Evolutionary conservation across 345 rosid genomes (phyloP).

Genomic region (Heritiera fomes): DNA sequence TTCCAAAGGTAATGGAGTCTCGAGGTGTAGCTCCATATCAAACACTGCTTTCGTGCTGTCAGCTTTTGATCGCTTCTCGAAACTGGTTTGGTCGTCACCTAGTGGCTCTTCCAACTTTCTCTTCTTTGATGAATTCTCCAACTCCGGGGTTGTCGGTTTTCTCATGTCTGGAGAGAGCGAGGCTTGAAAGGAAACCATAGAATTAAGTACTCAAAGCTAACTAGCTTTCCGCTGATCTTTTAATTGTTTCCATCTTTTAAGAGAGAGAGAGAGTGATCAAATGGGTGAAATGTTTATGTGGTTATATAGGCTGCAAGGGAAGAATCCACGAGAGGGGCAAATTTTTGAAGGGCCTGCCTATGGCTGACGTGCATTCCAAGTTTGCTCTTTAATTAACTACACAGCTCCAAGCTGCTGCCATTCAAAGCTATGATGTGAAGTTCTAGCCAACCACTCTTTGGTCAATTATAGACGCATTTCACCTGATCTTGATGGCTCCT

Average conservation of each 20-base stretch:
- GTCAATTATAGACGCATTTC: constrained; percentile 2
- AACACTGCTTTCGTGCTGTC: constrained; percentile 31
- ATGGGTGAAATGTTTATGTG: constrained; percentile 27
- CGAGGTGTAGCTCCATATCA: constrained; percentile 50
- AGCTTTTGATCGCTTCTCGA: constrained; percentile 30
- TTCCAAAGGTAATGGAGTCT: constrained; percentile 47
- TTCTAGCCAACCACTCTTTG: constrained; percentile 16
- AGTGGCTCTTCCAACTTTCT: constrained; percentile 46
- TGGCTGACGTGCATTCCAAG: constrained; percentile 57
- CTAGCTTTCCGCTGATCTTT: constrained; percentile 11
- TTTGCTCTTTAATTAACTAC: constrained; percentile 40
- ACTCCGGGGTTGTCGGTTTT: constrained; percentile 24
- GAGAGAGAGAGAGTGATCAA: constrained; percentile 20
- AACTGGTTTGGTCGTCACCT: constrained; percentile 15
- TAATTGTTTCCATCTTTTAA: not conserved
- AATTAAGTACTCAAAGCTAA: not conserved
- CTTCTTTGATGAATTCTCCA: constrained; percentile 47
- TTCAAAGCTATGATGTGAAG: constrained; percentile 21
- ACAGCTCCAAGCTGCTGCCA: constrained; percentile 32
- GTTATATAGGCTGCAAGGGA: constrained; percentile 35
- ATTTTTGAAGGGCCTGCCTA: constrained; percentile 22
- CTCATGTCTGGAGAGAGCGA: constrained; percentile 35
- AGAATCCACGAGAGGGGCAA: constrained; percentile 30
- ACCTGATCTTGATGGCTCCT: constrained; percentile 14
- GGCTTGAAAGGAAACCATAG: constrained; percentile 54